Evolutionary conservation across 2,329 filamentous ascomycete genomes (phyloP), one percentile per base, ranked within the genome.

Genomic region (Neophaeococcomyces mojaviensis): DNA sequence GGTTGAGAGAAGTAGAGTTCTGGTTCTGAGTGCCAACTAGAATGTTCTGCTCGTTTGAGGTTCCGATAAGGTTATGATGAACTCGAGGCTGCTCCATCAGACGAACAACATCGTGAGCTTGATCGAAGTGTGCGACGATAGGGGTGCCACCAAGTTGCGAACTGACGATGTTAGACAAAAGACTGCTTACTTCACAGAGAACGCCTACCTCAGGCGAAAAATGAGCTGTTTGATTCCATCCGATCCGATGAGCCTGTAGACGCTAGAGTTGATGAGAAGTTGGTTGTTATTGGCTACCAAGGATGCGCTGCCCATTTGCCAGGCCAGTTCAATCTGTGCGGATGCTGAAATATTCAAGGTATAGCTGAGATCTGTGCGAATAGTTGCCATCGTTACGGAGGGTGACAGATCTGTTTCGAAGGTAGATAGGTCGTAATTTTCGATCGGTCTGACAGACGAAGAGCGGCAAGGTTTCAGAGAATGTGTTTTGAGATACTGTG

Each of bases 211-310:
- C 39, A 64, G 54, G 42, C 61, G 59, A 43, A 49, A 35, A 43
- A 61, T 62, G 37, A 64, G 58, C 37, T 58, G 56, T 24, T 61
- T 50, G 43, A 64, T 50, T 42, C 59, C 60, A n/a, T 46, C 41
- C 36, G 55, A 50, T 30, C 61, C 60, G 47, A 64, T 60, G 33
- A 58, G 48, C n/a, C 56, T 53, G n/a, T 39, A 51, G 44, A 63
- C 55, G 49, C 59, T 59, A 13, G 54, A 45, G n/a, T 61, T 61
- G 34, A 64, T 53, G 32, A 63, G 49, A 26, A 64, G 53, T 42
- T 63, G 56, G 28, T 61, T 59, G 38, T 63, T 61, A 35, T 59
- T 63, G 24, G 51, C 52, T 24, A 51, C 38, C 20, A 64, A 54
- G 41, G 63, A 55, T 26, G 52, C 54, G 40, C 60, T 43, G 42